Conservation (phyloP, 139 green algal species). For the Ettlia oleoabundans region DNA sequence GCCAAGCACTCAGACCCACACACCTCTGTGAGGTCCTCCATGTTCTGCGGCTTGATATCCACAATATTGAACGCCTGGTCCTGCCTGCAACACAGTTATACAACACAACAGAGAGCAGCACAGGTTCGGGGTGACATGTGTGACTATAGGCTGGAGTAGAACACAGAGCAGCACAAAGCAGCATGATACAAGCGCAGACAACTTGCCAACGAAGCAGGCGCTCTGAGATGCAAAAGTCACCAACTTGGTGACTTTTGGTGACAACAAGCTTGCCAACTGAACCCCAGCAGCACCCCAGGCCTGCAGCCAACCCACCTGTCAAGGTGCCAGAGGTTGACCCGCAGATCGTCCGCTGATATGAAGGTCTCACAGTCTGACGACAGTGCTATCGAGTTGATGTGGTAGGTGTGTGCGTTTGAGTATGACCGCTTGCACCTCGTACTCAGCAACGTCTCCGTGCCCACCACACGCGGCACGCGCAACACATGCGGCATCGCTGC, state of each 20-base stretch:
- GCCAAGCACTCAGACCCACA: background rate
- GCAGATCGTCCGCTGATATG: conserved; percentile 92
- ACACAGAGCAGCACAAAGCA: too few relatives aligned
- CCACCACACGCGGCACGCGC: conserved; percentile 45
- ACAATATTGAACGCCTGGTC: conserved; percentile 96
- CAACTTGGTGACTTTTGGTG: background rate
- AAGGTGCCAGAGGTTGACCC: conserved; percentile 97
- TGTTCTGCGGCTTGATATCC: conserved; percentile 98
- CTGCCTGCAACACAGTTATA: conserved; percentile 50
- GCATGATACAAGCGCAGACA: too few relatives aligned
- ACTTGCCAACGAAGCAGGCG: too few relatives aligned
- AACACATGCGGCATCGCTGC: conserved; percentile 25
- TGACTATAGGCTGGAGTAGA: too few relatives aligned
- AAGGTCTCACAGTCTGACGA: conserved; percentile 96
- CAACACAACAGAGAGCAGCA: too few relatives aligned
- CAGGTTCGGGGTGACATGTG: too few relatives aligned
- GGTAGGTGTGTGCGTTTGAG: conserved; percentile 97
- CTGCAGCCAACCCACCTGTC: conserved; percentile 60
- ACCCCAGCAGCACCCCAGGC: background rate
- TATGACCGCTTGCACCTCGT: conserved; percentile 80
- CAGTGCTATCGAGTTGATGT: conserved; percentile 96
- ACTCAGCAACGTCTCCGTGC: conserved; percentile 53
- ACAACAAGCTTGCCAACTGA: background rate
- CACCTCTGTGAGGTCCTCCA: conserved; percentile 99
- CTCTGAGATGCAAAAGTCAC: too few relatives aligned